Evolutionary conservation across 805 yeast genomes (phyloP).

Genomic region (Naumovozyma baii): DNA sequence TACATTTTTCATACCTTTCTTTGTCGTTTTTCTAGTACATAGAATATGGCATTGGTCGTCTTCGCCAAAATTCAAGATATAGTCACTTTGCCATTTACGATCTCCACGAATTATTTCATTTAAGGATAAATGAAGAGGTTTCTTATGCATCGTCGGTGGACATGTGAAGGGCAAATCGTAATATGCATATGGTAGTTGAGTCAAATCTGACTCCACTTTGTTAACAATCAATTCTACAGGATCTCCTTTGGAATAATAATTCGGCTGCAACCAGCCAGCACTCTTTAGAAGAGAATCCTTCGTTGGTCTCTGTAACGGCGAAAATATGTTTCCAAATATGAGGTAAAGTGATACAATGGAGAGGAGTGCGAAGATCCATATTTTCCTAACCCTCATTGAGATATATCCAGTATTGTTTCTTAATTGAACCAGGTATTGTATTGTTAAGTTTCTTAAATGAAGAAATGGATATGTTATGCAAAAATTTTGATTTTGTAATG

Average conservation of each 20-base stretch:
- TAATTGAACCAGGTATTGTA: too few relatives aligned
- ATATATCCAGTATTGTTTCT: too few relatives aligned
- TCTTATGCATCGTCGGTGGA: conserved; percentile 46
- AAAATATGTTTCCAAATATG: not conserved
- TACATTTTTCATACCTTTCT: conserved; percentile 44
- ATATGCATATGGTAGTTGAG: conserved; percentile 68
- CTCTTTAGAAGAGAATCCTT: conserved; percentile 1
- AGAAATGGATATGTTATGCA: too few relatives aligned
- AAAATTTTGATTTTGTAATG: too few relatives aligned
- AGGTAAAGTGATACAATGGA: not conserved
- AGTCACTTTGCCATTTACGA: conserved; percentile 66
- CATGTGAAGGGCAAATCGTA: conserved; percentile 75
- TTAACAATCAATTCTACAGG: conserved; percentile 61
- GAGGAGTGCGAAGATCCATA: not conserved
- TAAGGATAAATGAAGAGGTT: conserved; percentile 56
- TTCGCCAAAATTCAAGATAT: conserved; percentile 50
- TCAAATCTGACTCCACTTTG: conserved; percentile 62
- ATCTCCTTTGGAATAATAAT: conserved; percentile 42
- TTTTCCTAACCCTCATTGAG: not conserved
- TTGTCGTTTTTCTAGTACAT: conserved; percentile 57
- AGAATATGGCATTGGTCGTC: conserved; percentile 57
- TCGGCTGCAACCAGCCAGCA: conserved; percentile 25
- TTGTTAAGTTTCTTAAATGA: too few relatives aligned
- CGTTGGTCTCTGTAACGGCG: not conserved
- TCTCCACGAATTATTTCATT: conserved; percentile 79